Conservation (phyloP, 2,329 filamentous ascomycete genomes). For the Penicillium olsonii region DNA sequence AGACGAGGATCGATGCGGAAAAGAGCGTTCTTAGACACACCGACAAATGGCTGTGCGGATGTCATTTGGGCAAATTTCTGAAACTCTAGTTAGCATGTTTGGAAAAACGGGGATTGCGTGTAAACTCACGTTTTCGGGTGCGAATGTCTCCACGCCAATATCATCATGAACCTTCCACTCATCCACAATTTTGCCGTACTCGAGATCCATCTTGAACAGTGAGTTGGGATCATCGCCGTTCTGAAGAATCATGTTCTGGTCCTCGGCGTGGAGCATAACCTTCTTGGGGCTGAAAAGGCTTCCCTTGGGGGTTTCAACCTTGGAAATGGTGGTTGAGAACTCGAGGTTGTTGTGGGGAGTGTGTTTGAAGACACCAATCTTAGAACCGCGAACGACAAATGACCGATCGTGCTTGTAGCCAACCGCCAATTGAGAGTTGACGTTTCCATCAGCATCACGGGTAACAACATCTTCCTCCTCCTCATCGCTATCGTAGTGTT, state of each 20-base stretch:
- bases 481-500: slow-evolving; percentile 74
- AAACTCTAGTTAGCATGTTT: slow-evolving; percentile 26
- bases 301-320: slow-evolving; percentile 84
- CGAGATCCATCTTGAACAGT: slow-evolving; percentile 94
- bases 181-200: slow-evolving; percentile 96
- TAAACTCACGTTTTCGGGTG: slow-evolving; percentile 72
- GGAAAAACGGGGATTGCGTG: neutral
- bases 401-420: slow-evolving; percentile 97
- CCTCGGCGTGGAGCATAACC: slow-evolving; percentile 92
- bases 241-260: slow-evolving; percentile 86
- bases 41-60: slow-evolving; percentile 89
- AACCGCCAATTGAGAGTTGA: slow-evolving; percentile 92
- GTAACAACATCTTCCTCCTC: slow-evolving; percentile 75
- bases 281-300: slow-evolving; percentile 92
- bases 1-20: slow-evolving; percentile 93
- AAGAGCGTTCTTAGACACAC: slow-evolving; percentile 87
- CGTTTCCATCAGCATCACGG: slow-evolving; percentile 71
- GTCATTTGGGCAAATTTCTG: slow-evolving; percentile 97
- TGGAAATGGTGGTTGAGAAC: slow-evolving; percentile 96
- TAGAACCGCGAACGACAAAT: slow-evolving; percentile 93
- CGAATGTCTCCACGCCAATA: slow-evolving; percentile 88
- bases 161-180: slow-evolving; percentile 99
- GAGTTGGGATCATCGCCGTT: slow-evolving; percentile 81
- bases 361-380: slow-evolving; percentile 99
- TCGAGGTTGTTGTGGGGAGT: slow-evolving; percentile 88